Percentiles rank a stretch among this genome's conserved stretches.
Evolutionary conservation across 1,284 basidiomycete species (phyloP).

Genomic region (Thelephora terrestris): DNA sequence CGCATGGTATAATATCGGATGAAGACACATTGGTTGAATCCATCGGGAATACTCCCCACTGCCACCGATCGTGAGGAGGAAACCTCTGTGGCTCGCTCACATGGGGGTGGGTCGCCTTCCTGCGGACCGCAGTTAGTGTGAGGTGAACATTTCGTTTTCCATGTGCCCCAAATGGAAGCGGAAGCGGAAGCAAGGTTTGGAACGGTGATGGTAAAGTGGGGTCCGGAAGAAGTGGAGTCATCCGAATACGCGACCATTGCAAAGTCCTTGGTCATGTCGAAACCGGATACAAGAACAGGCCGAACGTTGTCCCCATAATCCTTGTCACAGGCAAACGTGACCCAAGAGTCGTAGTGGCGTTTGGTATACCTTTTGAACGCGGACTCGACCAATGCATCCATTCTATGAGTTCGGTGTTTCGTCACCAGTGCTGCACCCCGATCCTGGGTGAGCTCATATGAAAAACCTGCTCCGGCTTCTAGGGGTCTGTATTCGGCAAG

Average conservation of each 20-base stretch:
- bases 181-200: background rate
- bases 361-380: slow-evolving; percentile 2
- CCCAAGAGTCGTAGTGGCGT: slow-evolving; percentile 6
- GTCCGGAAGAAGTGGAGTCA: background rate
- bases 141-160: background rate
- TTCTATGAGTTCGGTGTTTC: background rate
- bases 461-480: too few species aligned
- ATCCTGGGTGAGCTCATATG: background rate
- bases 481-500: too few species aligned
- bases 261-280: too few species aligned
- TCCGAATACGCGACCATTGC: too few species aligned
- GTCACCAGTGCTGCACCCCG: slow-evolving; percentile 6
- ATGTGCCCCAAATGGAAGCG: slow-evolving; percentile 5
- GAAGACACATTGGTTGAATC: slow-evolving; percentile 6
- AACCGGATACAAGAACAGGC: too few species aligned
- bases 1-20: too few species aligned
- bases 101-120: background rate
- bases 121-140: slow-evolving; percentile 5
- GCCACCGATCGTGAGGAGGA: background rate
- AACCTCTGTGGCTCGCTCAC: too few species aligned
- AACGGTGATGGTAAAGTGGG: slow-evolving; percentile 1
- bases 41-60: background rate
- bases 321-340: slow-evolving; percentile 3
- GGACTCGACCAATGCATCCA: background rate
- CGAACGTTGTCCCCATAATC: slow-evolving; percentile 1